A percentile compares a stretch with the other conserved stretches of the same genome.
Conservation (phyloP, 2,329 filamentous ascomycete genomes). For the Fusarium sp. region DNA sequence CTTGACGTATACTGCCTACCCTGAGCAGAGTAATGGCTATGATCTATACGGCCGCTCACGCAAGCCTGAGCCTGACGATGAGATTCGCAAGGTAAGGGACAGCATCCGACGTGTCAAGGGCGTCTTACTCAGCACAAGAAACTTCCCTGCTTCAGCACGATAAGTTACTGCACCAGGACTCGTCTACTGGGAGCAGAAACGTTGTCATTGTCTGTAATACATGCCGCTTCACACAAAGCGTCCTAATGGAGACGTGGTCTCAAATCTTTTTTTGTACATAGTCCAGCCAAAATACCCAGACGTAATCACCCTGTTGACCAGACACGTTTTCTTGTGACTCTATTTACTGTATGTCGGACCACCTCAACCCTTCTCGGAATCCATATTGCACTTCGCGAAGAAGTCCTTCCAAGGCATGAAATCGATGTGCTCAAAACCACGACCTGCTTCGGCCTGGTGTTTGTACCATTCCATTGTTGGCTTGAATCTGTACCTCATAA, state of each 20-base stretch:
- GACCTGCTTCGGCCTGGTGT: conserved; percentile 59
- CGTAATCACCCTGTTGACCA: conserved; percentile 19
- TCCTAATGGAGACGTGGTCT: conserved; percentile 10
- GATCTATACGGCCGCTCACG: conserved; percentile 59
- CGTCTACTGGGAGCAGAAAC: neutral
- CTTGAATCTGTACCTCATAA: conserved; percentile 54
- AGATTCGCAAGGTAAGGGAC: conserved; percentile 77
- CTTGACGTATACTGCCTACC: conserved; percentile 60
- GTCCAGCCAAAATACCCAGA: conserved; percentile 26
- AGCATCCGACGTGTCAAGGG: conserved; percentile 85
- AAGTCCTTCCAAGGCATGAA: conserved; percentile 59
- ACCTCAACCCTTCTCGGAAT: conserved; percentile 33
- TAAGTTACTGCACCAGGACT: conserved; percentile 15
- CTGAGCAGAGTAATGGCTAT: conserved; percentile 54
- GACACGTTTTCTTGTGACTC: neutral
- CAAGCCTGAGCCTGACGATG: conserved; percentile 71
- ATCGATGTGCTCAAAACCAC: conserved; percentile 62
- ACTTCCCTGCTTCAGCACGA: conserved; percentile 68
- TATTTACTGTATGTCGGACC: neutral
- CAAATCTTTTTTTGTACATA: conserved; percentile 8
- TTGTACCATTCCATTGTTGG: conserved; percentile 66
- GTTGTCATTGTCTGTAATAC: neutral
- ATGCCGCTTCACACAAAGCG: neutral
- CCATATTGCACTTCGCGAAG: conserved; percentile 49
- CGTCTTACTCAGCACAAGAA: conserved; percentile 78